Evolutionary conservation across 495 filamentous ascomycete species (phyloP).

Genomic region (Penicillium macrosclerotiorum): DNA sequence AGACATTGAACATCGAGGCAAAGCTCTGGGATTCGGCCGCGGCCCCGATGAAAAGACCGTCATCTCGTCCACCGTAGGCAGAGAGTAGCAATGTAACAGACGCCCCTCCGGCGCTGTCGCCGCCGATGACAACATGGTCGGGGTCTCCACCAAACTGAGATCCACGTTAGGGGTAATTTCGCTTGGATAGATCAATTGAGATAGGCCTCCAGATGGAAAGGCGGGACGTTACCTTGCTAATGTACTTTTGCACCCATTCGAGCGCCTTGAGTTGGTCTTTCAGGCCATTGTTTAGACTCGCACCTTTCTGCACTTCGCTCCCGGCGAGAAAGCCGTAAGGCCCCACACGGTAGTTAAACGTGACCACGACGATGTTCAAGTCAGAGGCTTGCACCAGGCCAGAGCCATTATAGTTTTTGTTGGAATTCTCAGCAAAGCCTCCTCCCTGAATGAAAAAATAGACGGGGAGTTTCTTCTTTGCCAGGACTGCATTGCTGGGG

Average conservation of each 20-base stretch:
- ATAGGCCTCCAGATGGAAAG: neutral
- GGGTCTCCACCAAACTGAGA: conserved; percentile 71
- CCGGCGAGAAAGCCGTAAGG: conserved; percentile 71
- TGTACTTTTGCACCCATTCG: conserved; percentile 67
- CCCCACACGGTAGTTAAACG: conserved; percentile 78
- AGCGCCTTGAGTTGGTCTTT: conserved; percentile 67
- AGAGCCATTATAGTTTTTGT: conserved; percentile 65
- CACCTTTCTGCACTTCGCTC: conserved; percentile 51
- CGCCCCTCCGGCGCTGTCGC: conserved; percentile 69
- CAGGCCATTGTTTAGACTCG: conserved; percentile 66
- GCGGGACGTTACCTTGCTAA: conserved; percentile 43
- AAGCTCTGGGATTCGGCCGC: conserved; percentile 67
- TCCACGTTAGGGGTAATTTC: conserved; percentile 1
- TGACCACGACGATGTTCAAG: conserved; percentile 64
- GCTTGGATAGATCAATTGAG: too few relatives aligned
- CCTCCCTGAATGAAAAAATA: conserved; percentile 78
- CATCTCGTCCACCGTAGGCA: conserved; percentile 56
- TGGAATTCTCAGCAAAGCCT: conserved; percentile 62
- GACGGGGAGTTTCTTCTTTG: conserved; percentile 54
- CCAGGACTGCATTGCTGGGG: conserved; percentile 49
- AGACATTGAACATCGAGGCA: conserved; percentile 54
- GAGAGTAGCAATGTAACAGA: conserved; percentile 65
- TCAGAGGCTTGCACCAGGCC: conserved; percentile 58
- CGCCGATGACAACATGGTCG: conserved; percentile 65
- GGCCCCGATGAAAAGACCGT: conserved; percentile 60